Percentiles rank a stretch among this genome's conserved stretches.
Evolutionary conservation across 768 basidiomycete genomes (phyloP).

Genomic region (Punctularia strigosozonata): DNA sequence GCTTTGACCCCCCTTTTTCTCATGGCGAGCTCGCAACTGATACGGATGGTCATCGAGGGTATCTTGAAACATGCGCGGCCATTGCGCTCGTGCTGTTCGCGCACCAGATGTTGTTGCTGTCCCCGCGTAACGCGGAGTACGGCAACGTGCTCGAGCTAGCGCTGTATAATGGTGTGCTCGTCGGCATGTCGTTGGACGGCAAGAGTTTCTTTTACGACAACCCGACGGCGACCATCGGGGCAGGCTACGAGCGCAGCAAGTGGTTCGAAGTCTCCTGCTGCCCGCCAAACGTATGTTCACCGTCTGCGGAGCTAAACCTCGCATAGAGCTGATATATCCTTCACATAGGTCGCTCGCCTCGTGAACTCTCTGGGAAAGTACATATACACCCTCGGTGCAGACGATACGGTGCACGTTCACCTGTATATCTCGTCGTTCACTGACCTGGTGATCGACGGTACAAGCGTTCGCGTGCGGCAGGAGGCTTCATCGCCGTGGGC

Average conservation of each 20-base stretch:
- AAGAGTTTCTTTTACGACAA: constrained; percentile 13
- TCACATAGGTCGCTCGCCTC: constrained; percentile 7
- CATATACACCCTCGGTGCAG: constrained; percentile 5
- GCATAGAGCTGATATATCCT: too few species aligned
- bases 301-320: too few species aligned
- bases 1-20: not conserved
- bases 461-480: constrained; percentile 3
- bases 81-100: constrained; percentile 11
- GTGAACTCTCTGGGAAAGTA: constrained; percentile 9
- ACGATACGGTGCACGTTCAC: constrained; percentile 7
- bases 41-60: constrained; percentile 6
- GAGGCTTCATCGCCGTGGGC: constrained; percentile 7
- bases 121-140: constrained; percentile 4
- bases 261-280: constrained; percentile 14
- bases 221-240: constrained; percentile 11
- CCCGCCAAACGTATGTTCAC: constrained; percentile 10
- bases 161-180: constrained; percentile 12
- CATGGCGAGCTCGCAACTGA: not conserved
- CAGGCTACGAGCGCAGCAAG: constrained; percentile 5
- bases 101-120: constrained; percentile 10
- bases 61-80: constrained; percentile 12
- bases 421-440: constrained; percentile 8
- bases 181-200: constrained; percentile 11
- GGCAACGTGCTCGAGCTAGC: constrained; percentile 10
- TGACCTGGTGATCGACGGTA: constrained; percentile 2